Evolutionary conservation across 2,329 filamentous ascomycete genomes (phyloP).

Genomic region (Pseudogymnoascus sp.): DNA sequence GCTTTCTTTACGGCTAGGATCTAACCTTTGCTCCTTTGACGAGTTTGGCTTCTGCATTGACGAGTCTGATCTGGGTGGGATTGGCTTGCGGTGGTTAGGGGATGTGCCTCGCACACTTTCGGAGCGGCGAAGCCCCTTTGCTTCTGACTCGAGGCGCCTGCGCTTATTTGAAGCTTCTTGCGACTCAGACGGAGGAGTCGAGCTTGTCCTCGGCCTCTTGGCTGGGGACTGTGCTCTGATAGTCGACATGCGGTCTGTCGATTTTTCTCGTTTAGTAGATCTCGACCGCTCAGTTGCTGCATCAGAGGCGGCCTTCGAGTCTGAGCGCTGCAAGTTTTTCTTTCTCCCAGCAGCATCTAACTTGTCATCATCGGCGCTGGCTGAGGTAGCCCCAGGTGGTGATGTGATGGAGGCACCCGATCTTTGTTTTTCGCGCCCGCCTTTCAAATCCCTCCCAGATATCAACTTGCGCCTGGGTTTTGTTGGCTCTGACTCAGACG

Average conservation of each 20-base stretch:
- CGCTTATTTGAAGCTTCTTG: slow-evolving; percentile 46
- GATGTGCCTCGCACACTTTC: slow-evolving; percentile 23
- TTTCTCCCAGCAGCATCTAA: background rate
- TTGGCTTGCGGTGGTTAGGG: slow-evolving; percentile 19
- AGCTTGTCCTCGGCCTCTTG: slow-evolving; percentile 53
- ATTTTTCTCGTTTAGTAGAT: slow-evolving; percentile 53
- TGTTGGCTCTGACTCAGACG: slow-evolving; percentile 31
- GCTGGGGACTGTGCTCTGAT: slow-evolving; percentile 43
- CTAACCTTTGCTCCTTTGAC: background rate
- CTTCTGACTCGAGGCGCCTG: slow-evolving; percentile 47
- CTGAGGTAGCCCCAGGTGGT: background rate
- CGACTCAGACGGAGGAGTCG: slow-evolving; percentile 43
- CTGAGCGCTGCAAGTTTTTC: background rate
- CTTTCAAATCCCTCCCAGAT: slow-evolving; percentile 54
- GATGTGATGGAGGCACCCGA: slow-evolving; percentile 46
- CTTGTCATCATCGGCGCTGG: background rate
- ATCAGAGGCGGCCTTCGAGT: slow-evolving; percentile 14
- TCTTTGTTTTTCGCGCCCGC: slow-evolving; percentile 44
- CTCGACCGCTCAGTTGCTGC: slow-evolving; percentile 44
- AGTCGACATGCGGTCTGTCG: slow-evolving; percentile 43
- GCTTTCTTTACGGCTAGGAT: background rate
- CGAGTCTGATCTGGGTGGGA: background rate
- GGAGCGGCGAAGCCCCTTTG: slow-evolving; percentile 15
- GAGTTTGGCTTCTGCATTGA: background rate
- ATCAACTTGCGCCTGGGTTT: slow-evolving; percentile 58